Conservation (phyloP, 208 protist species). For the Leishmania gerbilli region DNA sequence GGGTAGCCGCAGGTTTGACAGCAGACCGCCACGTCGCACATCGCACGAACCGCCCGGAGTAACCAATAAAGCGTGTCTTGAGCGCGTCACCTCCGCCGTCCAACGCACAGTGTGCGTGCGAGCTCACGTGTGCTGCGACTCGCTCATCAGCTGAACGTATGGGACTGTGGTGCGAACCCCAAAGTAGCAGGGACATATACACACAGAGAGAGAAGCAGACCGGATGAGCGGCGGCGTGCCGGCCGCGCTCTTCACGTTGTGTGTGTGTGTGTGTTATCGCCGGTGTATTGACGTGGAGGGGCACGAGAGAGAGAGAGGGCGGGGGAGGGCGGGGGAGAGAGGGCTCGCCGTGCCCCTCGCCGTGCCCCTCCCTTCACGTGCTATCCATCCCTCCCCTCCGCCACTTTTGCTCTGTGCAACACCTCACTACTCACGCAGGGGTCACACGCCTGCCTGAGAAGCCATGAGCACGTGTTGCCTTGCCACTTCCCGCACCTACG, state of each 20-base stretch:
- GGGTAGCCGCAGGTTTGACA: not conserved
- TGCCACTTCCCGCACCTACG: not conserved
- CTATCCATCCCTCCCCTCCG: not conserved
- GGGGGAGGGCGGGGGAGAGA: not conserved
- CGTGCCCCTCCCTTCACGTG: not conserved
- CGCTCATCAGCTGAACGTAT: not conserved
- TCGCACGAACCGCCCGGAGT: not conserved
- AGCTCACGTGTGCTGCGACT: not conserved
- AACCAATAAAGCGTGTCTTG: not conserved
- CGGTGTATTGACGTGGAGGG: not conserved
- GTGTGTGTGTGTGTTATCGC: not conserved
- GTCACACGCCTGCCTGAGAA: not conserved
- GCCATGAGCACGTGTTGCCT: not conserved
- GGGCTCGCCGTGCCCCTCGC: too few relatives aligned
- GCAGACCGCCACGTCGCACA: not conserved
- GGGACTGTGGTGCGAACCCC: not conserved
- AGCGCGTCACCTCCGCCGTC: not conserved
- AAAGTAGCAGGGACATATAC: too few relatives aligned
- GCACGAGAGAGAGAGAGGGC: too few relatives aligned
- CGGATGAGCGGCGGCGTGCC: not conserved
- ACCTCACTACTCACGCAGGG: not conserved
- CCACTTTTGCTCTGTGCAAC: not conserved
- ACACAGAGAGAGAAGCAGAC: not conserved
- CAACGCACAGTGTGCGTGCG: not conserved
- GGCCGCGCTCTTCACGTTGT: not conserved